A percentile compares a stretch with the other conserved stretches of the same genome.
Evolutionary conservation across 2,329 filamentous ascomycete genomes (phyloP).

Genomic region (Cytospora paraplurivora): DNA sequence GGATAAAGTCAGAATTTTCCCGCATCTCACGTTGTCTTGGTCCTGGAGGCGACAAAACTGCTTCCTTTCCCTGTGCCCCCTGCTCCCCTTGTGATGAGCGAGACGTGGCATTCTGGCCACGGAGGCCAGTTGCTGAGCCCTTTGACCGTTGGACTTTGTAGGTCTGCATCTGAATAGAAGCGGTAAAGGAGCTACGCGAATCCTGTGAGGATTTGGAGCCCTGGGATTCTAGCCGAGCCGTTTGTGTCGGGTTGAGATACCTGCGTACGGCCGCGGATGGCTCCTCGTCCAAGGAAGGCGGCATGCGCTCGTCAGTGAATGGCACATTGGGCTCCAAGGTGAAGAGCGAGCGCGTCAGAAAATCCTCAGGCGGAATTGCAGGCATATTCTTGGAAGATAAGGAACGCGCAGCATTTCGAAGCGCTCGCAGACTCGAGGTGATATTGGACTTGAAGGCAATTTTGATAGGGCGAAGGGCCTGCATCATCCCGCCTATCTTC

Average conservation of each 20-base stretch:
- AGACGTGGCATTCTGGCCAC: conserved; percentile 31
- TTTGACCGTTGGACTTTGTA: conserved; percentile 61
- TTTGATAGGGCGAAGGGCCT: conserved; percentile 49
- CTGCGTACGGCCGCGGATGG: conserved; percentile 67
- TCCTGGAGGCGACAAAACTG: conserved; percentile 44
- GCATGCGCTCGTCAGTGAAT: conserved; percentile 68
- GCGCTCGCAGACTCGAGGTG: conserved; percentile 65
- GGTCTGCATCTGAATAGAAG: conserved; percentile 73
- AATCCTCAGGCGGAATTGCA: conserved; percentile 66
- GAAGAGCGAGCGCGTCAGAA: conserved; percentile 67
- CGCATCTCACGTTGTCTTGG: conserved; percentile 67
- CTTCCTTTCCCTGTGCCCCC: conserved; percentile 35
- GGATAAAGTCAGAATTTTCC: conserved; percentile 71
- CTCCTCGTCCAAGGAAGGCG: conserved; percentile 63
- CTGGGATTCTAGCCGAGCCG: conserved; percentile 47
- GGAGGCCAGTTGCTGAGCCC: conserved; percentile 37
- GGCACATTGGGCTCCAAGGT: conserved; percentile 67
- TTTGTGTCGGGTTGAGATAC: conserved; percentile 66
- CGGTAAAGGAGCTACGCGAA: conserved; percentile 51
- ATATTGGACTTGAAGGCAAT: conserved; percentile 70
- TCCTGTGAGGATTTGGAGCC: conserved; percentile 30
- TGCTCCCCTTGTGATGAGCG: conserved; percentile 27
- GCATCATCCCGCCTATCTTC: conserved; percentile 27
- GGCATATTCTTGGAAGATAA: conserved; percentile 65
- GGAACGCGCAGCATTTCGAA: conserved; percentile 65